Conservation (phyloP, 441 rosid species). For the Pelargonium fulgidum region DNA sequence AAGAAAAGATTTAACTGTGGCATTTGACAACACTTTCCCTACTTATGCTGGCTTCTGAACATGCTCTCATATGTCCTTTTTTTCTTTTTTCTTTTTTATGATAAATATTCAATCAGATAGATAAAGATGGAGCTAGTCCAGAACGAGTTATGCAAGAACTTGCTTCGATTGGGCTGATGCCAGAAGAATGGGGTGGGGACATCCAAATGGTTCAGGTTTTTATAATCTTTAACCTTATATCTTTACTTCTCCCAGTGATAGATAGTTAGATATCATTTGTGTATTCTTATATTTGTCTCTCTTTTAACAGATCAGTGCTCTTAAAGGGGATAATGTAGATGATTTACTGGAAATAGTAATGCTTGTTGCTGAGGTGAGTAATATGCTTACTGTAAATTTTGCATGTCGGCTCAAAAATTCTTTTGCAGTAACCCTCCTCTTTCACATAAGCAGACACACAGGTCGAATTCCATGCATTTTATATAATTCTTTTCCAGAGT, state of each 20-base stretch:
- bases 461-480: too few relatives aligned
- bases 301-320: conserved; percentile 80
- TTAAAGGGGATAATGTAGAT: conserved; percentile 77
- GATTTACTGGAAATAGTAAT: conserved; percentile 87
- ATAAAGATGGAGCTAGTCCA: conserved; percentile 94
- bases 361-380: conserved; percentile 96
- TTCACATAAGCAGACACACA: too few relatives aligned
- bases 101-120: conserved; percentile 46
- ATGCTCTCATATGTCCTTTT: background rate
- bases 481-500: background rate
- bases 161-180: conserved; percentile 88
- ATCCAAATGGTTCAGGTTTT: conserved; percentile 90
- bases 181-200: conserved; percentile 99
- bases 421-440: too few relatives aligned
- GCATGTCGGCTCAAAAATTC: too few relatives aligned
- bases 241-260: conserved; percentile 19
- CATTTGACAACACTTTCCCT: background rate
- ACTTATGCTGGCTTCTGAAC: background rate
- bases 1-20: background rate
- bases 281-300: conserved; percentile 20
- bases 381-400: conserved; percentile 1
- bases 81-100: background rate
- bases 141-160: conserved; percentile 97
- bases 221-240: conserved; percentile 18
- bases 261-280: conserved; percentile 23